phyloP scores from a whole-genome alignment of 495 filamentous ascomycete species.

The Neurospora sp. region DNA sequence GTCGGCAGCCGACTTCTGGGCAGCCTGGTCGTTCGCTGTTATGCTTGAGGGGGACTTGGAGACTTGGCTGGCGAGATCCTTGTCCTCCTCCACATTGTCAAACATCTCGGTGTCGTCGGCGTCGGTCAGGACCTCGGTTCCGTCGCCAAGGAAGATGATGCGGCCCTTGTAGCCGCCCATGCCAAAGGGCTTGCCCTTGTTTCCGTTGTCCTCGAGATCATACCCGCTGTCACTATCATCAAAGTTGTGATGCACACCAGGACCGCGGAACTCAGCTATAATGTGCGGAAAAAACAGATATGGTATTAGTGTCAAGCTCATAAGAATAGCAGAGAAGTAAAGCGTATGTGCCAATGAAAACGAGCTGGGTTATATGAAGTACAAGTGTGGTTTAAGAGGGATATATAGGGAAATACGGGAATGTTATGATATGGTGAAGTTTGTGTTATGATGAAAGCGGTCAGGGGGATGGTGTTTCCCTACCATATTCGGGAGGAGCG shows the following conservation, averaged over 20 bases:
- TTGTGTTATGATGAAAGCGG: neutral
- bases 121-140: constrained; percentile 78
- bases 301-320: constrained; percentile 18
- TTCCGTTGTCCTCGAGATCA: constrained; percentile 55
- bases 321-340: neutral
- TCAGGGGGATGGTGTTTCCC: constrained; percentile 32
- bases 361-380: neutral
- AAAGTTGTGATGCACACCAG: constrained; percentile 78
- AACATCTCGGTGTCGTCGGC: constrained; percentile 87
- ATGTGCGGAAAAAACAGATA: constrained; percentile 7
- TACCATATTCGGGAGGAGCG: constrained; percentile 99
- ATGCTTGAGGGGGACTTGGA: constrained; percentile 26
- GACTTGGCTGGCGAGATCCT: constrained; percentile 54
- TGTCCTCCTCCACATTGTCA: constrained; percentile 78
- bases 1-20: neutral
- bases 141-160: constrained; percentile 91
- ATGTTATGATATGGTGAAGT: neutral
- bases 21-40: neutral
- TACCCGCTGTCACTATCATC: constrained; percentile 90
- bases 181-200: constrained; percentile 33
- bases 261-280: constrained; percentile 90
- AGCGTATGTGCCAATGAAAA: neutral
- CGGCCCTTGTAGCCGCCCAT: constrained; percentile 60
- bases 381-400: constrained; percentile 9
- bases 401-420: neutral